Percentiles rank a stretch among this genome's conserved stretches.
Evolutionary conservation across 306 rosid species (phyloP).

Genomic region (Macrotyloma uniflorum): DNA sequence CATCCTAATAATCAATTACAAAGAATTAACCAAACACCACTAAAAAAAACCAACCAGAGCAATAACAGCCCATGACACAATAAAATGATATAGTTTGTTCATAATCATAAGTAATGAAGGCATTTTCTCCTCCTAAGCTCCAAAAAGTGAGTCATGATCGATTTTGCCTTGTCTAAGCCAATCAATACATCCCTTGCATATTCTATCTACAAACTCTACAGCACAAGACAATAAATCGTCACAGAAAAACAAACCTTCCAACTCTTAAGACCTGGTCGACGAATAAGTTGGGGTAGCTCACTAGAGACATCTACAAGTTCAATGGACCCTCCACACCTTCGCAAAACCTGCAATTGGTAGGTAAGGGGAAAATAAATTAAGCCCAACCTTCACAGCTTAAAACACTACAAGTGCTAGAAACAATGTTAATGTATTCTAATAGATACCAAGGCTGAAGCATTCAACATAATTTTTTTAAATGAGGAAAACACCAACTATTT

Average conservation of each 20-base stretch:
- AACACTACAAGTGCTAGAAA: neutral
- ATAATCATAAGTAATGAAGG: neutral
- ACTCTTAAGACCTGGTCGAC: constrained; percentile 78
- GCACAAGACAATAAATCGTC: neutral
- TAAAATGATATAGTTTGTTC: constrained; percentile 7
- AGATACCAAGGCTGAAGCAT: neutral
- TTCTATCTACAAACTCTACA: constrained; percentile 19
- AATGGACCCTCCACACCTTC: constrained; percentile 68
- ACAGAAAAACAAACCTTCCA: constrained; percentile 74
- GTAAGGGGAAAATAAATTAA: constrained; percentile 1
- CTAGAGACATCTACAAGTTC: constrained; percentile 82
- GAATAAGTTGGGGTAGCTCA: constrained; percentile 78
- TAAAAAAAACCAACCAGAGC: neutral
- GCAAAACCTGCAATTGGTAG: constrained; percentile 66
- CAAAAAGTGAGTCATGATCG: constrained; percentile 11
- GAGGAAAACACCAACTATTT: neutral
- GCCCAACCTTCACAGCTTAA: constrained; percentile 7
- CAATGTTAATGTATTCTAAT: neutral
- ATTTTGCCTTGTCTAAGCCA: constrained; percentile 14
- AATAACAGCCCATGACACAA: neutral
- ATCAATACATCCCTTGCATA: neutral
- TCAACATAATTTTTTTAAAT: neutral
- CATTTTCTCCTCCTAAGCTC: neutral
- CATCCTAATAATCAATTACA: constrained; percentile 19
- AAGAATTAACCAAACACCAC: neutral